phyloP scores from a whole-genome alignment of 768 basidiomycete species.

The Exidia glandulosa region DNA sequence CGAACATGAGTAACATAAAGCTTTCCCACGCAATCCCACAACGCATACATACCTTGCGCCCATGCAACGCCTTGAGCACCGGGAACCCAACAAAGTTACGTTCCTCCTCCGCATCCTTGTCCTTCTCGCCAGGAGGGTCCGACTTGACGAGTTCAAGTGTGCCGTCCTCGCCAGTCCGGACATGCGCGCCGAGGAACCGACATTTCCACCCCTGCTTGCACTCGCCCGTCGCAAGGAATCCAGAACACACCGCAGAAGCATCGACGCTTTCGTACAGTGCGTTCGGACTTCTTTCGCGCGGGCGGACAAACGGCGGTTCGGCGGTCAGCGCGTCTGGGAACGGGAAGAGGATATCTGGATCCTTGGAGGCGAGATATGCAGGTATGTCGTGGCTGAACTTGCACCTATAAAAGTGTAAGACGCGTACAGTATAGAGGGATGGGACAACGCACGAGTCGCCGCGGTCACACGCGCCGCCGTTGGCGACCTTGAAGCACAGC shows the following conservation, averaged over 20 bases:
- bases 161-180: slow-evolving; percentile 36
- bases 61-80: slow-evolving; percentile 47
- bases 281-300: slow-evolving; percentile 13
- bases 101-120: slow-evolving; percentile 44
- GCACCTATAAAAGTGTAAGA: slow-evolving; percentile 37
- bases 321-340: slow-evolving; percentile 30
- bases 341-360: slow-evolving; percentile 57
- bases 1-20: not conserved
- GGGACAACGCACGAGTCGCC: slow-evolving; percentile 43
- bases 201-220: slow-evolving; percentile 87
- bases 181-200: slow-evolving; percentile 77
- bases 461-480: slow-evolving; percentile 57
- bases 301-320: slow-evolving; percentile 40
- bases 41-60: slow-evolving; percentile 46
- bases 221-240: slow-evolving; percentile 55
- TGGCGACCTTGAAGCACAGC: slow-evolving; percentile 73
- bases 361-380: slow-evolving; percentile 67
- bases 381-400: slow-evolving; percentile 68
- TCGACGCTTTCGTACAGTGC: slow-evolving; percentile 32
- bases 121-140: slow-evolving; percentile 62
- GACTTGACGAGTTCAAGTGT: slow-evolving; percentile 29
- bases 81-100: slow-evolving; percentile 56
- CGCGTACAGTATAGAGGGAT: not conserved
- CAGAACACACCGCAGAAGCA: slow-evolving; percentile 45
- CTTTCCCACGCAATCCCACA: not conserved